phyloP scores from a whole-genome alignment of 192 early-diverging fungal species.

The Coemansia sp. region DNA sequence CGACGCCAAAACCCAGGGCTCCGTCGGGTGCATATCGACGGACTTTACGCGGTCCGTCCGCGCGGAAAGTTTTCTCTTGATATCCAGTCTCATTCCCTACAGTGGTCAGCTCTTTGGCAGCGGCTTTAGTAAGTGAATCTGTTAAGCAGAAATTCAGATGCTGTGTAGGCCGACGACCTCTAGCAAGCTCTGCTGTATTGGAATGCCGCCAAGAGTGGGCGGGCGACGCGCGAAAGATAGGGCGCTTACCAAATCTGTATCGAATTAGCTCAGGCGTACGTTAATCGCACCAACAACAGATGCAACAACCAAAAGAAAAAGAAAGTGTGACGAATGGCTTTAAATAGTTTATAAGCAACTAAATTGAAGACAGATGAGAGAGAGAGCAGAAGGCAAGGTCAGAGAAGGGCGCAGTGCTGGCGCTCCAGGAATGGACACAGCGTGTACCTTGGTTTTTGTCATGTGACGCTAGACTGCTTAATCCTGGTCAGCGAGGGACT shows the following conservation, averaged over 20 bases:
- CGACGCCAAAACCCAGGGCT: constrained; percentile 96
- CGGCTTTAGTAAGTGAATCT: background rate
- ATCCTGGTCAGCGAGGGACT: background rate
- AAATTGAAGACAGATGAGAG: constrained; percentile 5
- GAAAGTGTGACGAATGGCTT: background rate
- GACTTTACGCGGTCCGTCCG: constrained; percentile 94
- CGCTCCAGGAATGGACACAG: background rate
- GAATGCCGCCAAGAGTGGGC: background rate
- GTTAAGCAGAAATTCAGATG: background rate
- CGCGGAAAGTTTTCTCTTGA: constrained; percentile 61
- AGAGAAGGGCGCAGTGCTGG: background rate
- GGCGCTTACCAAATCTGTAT: constrained; percentile 2
- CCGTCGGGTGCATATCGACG: constrained; percentile 97
- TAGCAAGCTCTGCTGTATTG: background rate
- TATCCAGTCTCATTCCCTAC: constrained; percentile 60
- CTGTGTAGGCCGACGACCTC: background rate
- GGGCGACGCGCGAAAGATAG: background rate
- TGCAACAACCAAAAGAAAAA: background rate
- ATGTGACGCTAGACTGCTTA: background rate
- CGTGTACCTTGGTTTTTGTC: background rate
- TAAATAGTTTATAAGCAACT: background rate
- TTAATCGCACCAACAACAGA: constrained; percentile 1
- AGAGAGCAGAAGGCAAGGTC: background rate
- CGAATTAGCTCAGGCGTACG: background rate
- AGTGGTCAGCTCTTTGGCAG: background rate